Base-by-base conservation (phyloP, 2,329 filamentous ascomycete genomes). In the Karstenula rhodostoma region DNA sequence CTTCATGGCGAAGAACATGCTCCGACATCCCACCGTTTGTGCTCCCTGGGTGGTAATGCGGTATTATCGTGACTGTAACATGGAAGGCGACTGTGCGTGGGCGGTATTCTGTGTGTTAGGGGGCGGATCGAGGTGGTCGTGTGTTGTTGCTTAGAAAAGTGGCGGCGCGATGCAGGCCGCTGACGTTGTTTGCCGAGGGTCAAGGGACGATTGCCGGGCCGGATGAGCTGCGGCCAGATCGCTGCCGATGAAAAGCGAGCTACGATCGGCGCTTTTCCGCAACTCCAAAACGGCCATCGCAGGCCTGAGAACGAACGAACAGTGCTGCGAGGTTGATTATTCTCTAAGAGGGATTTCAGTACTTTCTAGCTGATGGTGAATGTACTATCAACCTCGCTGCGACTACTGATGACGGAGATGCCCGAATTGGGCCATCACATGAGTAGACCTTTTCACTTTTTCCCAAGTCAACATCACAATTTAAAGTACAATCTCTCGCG, bases 1-100 rank as follows among this genome's bases (percentile, higher is more conserved):
- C 63, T 62, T 68, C 76, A 79, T 79, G 69, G 73, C 72, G 63
- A 65, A 73, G 67, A 65, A 73, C 66, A 70, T 70, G 69, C 72
- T 72, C 67, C 65, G 77, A 74, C 77, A 80, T 79, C 68, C 75
- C 73, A 73, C 62, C 56, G 47, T 44, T 15, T 58, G 56, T 62
- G 59, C 60, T 43, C 42, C 22, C 66, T 70, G 62, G 57, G 9
- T 43, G 17, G 23, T 44, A 40, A 40, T 40, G 7, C 63, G 64
- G 66, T 68, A 70, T 71, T 73, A 71, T 62, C 61, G 68, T 59
- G 67, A 70, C 69, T 69, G 68, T 58, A 66, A 68, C 71, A 72
- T 71, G 65, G 57, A 58, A 44, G 27, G 51, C 40, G 52, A 44
- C 52, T 48, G 33, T 43, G 29, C 22, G 44, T 32, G 43, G 17